Base-by-base conservation (phyloP, 1,284 basidiomycete genomes). In the Sutorius eximius region DNA sequence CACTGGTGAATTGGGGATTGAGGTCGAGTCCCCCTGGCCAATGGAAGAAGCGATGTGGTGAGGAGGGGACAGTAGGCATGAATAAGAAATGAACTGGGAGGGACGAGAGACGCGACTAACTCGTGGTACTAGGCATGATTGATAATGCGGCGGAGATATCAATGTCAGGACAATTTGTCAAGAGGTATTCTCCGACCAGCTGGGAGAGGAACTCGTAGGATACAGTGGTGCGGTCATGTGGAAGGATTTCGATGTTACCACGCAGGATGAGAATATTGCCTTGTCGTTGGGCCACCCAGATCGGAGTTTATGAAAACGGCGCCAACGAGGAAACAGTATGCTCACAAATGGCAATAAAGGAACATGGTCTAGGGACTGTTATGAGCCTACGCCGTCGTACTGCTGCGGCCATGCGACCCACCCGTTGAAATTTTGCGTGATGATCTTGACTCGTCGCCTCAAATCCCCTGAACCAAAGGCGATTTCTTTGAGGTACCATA, bases 281-380 rank as follows among this genome's bases (percentile, higher is more conserved):
- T 91, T 64, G 41, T 30, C 50, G 36, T 24, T 22, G 42, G 13
- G n/a, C 43, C 43, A 9, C 12, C 58, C 18, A 33, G 22, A 16
- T 3, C 10, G 6, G 33, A 45, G 49, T 40, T 16, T 65, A 45
- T 33, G 2, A 22, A 51, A 34, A 10, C 11, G 24, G n/a, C 27
- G 44, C 27, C 12, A n/a, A 8, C n/a, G n/a, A 5, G 32, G 10
- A 16, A 27, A 45, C 20, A 13, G 22, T 1, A 44, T 16, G 69
- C 82, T 63, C 64, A 90, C 89, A 91, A 59, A 94, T 87, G 12
- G 93, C 91, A 61, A 96, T 90, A 59, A 96, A 87, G 0, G 92
- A 94, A 68, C 94, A 97, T 8, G 93, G 93, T 56, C 86, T 92
- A 62, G 33, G 27, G 27, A 22, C 29, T 10, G 16, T 15, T 11